Evolutionary conservation across 306 rosid genomes (phyloP), one percentile per base, ranked within the genome.

Genomic region (Inga oerstediana): DNA sequence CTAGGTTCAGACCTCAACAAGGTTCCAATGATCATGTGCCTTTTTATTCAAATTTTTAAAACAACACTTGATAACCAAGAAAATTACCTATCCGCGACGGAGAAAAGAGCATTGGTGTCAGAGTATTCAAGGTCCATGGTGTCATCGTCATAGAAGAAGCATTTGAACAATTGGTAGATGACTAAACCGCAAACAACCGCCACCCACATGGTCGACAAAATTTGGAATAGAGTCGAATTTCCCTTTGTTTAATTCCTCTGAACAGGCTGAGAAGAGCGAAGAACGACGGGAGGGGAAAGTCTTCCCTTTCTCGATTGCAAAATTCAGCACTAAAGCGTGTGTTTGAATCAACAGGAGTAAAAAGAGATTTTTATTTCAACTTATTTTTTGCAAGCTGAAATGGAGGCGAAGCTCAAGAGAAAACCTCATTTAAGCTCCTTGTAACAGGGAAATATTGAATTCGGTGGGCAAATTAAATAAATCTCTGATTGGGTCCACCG

Each of bases 111-210:
- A 8, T 78, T 77, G 9, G 85, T 89, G 84, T 91, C 93, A 39
- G 43, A 39, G 43, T 39, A 39, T 75, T 94, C 97, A 51, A 94
- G 72, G 16, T 91, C 94, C 69, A 89, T 69, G 76, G 87, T 77
- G 78, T 93, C 97, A 58, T 94, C 98, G 75, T 80, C 88, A 74
- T 85, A 84, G 79, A 93, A 82, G 89, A 92, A 87, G 51, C 82
- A 74, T 83, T 45, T 88, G 81, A 90, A 80, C 69, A 96, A 43
- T 70, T 12, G 74, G 87, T 87, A 96, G 7, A 91, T 0, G 30
- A 94, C n/a, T 68, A 96, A 82, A 69, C 97, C 97, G 79, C 96
- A 86, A 75, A 96, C 1, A 70, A 96, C 79, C 81, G 89, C 90
- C 2, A 80, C 39, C 99, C 99, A 96, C 99, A 96, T 90, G 78